Percentiles rank a stretch among this genome's conserved stretches.
Conservation (phyloP, 2,329 filamentous ascomycete species). For the Calonectria montana region DNA sequence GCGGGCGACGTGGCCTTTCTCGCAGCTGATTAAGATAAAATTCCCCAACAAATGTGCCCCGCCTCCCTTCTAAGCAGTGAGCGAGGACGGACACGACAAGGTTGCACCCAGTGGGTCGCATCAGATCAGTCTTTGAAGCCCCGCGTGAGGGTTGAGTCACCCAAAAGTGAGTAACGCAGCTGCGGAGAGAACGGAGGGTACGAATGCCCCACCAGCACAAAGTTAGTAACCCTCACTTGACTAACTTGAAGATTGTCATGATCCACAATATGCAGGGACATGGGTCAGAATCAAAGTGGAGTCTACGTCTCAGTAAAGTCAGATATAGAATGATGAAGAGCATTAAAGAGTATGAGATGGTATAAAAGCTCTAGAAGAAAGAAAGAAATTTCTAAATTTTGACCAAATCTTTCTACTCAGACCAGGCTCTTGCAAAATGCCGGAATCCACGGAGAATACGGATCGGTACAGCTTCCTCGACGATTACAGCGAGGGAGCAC, state of each 20-base stretch:
- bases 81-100: not conserved
- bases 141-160: constrained; percentile 14
- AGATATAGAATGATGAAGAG: not conserved
- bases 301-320: not conserved
- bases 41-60: not conserved
- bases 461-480: constrained; percentile 59
- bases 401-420: not conserved
- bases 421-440: constrained; percentile 24
- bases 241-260: constrained; percentile 30
- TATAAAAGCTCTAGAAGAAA: no score
- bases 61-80: not conserved
- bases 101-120: constrained; percentile 3
- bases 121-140: not conserved
- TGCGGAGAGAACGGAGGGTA: not conserved
- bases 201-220: not conserved
- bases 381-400: not conserved
- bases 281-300: not conserved
- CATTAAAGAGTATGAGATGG: not conserved
- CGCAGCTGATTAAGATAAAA: not conserved
- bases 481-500: constrained; percentile 64
- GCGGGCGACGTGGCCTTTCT: not conserved
- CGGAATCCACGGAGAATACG: constrained; percentile 30
- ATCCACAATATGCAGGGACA: constrained; percentile 18
- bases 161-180: constrained; percentile 12
- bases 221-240: constrained; percentile 38